These are phyloP conservation scores for Vigna angularis DNA, from an alignment of 306 rosid genomes.

Conservation along the genomic window DNA sequence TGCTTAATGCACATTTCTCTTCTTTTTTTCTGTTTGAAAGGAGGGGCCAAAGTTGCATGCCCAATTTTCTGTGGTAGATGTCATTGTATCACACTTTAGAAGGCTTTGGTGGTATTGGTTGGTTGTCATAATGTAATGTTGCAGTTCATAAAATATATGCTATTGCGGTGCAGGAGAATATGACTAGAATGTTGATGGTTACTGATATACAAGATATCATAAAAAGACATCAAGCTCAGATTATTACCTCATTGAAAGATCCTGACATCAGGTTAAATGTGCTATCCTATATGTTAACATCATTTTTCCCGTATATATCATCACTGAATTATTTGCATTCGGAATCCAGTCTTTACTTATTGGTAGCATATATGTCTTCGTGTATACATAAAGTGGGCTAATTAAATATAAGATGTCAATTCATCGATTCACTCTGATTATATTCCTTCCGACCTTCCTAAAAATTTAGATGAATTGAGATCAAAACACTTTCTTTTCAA, in stretches of 20 bases:
- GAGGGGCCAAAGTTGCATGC: slow-evolving; percentile 7
- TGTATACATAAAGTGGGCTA: slow-evolving; percentile 18
- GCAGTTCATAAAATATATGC: slow-evolving; percentile 41
- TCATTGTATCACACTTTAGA: slow-evolving; percentile 33
- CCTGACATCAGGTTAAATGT: slow-evolving; percentile 92
- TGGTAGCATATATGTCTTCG: background rate
- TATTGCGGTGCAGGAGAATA: slow-evolving; percentile 84
- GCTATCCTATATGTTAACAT: slow-evolving; percentile 45
- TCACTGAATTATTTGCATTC: slow-evolving; percentile 23
- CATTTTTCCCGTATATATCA: slow-evolving; percentile 22
- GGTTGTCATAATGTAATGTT: slow-evolving; percentile 30
- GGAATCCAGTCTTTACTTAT: slow-evolving; percentile 1
- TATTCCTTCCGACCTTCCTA: background rate
- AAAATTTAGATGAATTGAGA: background rate
- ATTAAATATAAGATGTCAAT: slow-evolving; percentile 11
- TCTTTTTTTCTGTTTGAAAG: background rate
- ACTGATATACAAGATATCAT: slow-evolving; percentile 98
- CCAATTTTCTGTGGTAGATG: slow-evolving; percentile 3
- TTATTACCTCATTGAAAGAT: slow-evolving; percentile 97
- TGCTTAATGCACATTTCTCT: slow-evolving; percentile 20
- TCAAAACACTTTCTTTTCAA: background rate
- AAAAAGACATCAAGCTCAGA: slow-evolving; percentile 98
- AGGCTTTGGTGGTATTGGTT: slow-evolving; percentile 35
- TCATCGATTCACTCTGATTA: slow-evolving; percentile 13
- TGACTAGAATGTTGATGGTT: slow-evolving; percentile 98